Conservation (phyloP, 2,329 filamentous ascomycete species). For the Daldinia sp. region DNA sequence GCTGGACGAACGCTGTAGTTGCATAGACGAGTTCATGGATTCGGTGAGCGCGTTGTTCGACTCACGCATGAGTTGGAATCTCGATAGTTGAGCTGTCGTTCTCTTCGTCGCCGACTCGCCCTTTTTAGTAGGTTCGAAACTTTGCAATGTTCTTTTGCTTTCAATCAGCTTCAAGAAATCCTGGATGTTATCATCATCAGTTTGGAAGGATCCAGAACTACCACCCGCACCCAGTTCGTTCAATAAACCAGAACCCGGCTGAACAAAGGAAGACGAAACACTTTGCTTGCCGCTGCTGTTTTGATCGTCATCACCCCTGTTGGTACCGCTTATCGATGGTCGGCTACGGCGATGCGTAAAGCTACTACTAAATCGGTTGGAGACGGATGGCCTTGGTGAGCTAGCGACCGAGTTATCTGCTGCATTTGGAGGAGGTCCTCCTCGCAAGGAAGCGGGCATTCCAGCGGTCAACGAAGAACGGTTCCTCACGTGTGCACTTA, state of each 20-base stretch:
- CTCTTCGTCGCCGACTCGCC: constrained; percentile 78
- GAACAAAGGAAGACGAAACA: constrained; percentile 74
- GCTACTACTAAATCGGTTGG: constrained; percentile 92
- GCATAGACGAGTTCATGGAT: constrained; percentile 89
- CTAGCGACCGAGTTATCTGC: constrained; percentile 75
- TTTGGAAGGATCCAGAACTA: constrained; percentile 74
- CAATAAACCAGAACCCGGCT: constrained; percentile 83
- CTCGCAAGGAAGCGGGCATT: constrained; percentile 78
- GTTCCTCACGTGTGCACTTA: constrained; percentile 71
- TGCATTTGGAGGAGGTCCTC: constrained; percentile 70
- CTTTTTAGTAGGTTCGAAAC: constrained; percentile 76
- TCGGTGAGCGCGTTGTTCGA: constrained; percentile 91
- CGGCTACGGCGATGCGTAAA: constrained; percentile 88
- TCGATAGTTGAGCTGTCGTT: constrained; percentile 82
- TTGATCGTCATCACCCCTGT: constrained; percentile 78
- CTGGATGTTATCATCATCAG: constrained; percentile 92
- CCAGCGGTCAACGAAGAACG: constrained; percentile 79
- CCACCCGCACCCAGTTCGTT: constrained; percentile 76
- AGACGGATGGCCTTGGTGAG: constrained; percentile 81
- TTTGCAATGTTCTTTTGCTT: constrained; percentile 85
- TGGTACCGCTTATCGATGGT: constrained; percentile 79
- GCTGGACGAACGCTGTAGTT: constrained; percentile 84
- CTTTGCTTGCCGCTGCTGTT: constrained; percentile 85
- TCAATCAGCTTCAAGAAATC: constrained; percentile 93
- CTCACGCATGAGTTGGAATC: constrained; percentile 89